Conservation (phyloP, 371 early-diverging fungal genomes). For the Circinella umbellata region DNA sequence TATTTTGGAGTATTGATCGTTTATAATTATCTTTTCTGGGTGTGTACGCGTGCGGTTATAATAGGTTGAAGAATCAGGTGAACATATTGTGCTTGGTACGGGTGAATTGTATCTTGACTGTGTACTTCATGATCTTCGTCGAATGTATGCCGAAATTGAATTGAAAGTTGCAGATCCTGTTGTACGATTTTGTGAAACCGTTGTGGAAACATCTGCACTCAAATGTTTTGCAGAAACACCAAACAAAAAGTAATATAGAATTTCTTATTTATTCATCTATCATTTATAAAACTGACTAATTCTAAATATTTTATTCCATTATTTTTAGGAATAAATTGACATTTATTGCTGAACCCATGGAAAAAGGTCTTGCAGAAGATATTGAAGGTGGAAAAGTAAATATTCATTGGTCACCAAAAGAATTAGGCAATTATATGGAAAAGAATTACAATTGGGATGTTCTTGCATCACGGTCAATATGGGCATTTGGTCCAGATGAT, state of each 20-base stretch:
- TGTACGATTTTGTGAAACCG: slow-evolving; percentile 95
- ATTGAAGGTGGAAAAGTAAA: slow-evolving; percentile 81
- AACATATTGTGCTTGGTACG: slow-evolving; percentile 92
- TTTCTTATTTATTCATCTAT: background rate
- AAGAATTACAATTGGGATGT: slow-evolving; percentile 94
- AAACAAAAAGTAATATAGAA: slow-evolving; percentile 83
- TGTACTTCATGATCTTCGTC: slow-evolving; percentile 93
- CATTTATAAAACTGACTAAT: too few species aligned
- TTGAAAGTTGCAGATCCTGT: slow-evolving; percentile 97
- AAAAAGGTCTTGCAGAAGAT: slow-evolving; percentile 88
- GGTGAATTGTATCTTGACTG: slow-evolving; percentile 97
- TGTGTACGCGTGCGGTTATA: too few species aligned
- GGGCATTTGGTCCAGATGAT: slow-evolving; percentile 97
- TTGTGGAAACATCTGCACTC: slow-evolving; percentile 91
- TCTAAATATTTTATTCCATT: background rate
- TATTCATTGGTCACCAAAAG: slow-evolving; percentile 76
- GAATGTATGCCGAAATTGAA: slow-evolving; percentile 94
- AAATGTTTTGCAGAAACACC: slow-evolving; percentile 97
- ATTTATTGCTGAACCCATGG: slow-evolving; percentile 95
- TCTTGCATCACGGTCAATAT: slow-evolving; percentile 89
- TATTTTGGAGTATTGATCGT: background rate
- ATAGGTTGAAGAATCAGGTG: slow-evolving; percentile 94
- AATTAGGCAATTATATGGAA: slow-evolving; percentile 80
- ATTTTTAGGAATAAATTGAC: slow-evolving; percentile 86
- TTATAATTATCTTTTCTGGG: too few species aligned